Conservation (phyloP, 2,329 filamentous ascomycete species). For the Exophiala phaeomuriformis region DNA sequence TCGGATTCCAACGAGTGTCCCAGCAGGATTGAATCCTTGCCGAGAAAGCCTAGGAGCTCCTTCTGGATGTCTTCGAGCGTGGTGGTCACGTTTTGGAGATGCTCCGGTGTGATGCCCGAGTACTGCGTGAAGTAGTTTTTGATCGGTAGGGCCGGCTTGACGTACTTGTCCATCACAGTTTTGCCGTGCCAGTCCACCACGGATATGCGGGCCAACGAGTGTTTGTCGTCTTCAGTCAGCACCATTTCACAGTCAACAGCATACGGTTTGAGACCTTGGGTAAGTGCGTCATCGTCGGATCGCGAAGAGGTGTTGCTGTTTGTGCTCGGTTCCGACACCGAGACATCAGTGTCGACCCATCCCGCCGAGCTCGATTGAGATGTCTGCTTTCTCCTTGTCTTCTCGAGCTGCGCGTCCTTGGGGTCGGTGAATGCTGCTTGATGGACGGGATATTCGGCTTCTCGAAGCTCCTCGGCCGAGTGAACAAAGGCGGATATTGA, state of each 20-base stretch:
- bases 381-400: conserved; percentile 46
- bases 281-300: conserved; percentile 43
- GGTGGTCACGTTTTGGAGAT: conserved; percentile 76
- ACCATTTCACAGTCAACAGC: conserved; percentile 98
- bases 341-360: conserved; percentile 75
- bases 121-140: conserved; percentile 84
- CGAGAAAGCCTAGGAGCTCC: conserved; percentile 63
- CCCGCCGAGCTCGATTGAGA: conserved; percentile 50
- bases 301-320: neutral
- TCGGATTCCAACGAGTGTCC: conserved; percentile 45
- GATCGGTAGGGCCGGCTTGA: conserved; percentile 83
- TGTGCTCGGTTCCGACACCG: conserved; percentile 45
- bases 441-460: conserved; percentile 80
- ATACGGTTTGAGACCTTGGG: conserved; percentile 69
- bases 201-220: conserved; percentile 82
- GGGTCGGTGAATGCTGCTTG: conserved; percentile 61
- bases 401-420: conserved; percentile 48
- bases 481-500: conserved; percentile 74
- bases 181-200: conserved; percentile 76
- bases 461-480: conserved; percentile 63
- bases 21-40: conserved; percentile 39
- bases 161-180: conserved; percentile 77
- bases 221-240: conserved; percentile 69
- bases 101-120: conserved; percentile 84
- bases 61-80: conserved; percentile 75